Base-by-base conservation (phyloP, 495 filamentous ascomycete species). In the Platismatia glauca region DNA sequence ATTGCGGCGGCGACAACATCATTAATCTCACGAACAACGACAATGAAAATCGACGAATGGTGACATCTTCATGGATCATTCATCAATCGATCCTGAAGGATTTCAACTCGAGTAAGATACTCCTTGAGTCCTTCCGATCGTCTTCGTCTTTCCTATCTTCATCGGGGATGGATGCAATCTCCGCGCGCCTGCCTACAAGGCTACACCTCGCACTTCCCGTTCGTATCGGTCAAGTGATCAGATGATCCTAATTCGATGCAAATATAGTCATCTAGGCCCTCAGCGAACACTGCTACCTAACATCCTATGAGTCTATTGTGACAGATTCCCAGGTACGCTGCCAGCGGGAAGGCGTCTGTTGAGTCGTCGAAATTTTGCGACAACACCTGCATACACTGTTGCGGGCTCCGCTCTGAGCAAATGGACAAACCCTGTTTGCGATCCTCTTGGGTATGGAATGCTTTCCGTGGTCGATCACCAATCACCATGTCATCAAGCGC, bases 341-440 rank as follows among this genome's bases (percentile, higher is more conserved):
- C 43, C 43, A 24, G 39, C 15, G 39, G 37, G n/a, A 46, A 46
- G 43, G 43, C 43, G 9, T 24, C 43, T 46, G n/a, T 46, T n/a
- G 24, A 46, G 4, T 27, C 9, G 44, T 24, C n/a, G 11, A 31
- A 52, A 12, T 31, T 16, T 52, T 52, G 48, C 48, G 48, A 52
- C 24, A 18, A 15, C 6, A 22, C n/a, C 29, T 16, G n/a, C 24
- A 31, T 29, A 11, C 34, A n/a, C 35, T 13, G 48, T 39, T 35
- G 22, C 59, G 43, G 43, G 33, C 20, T 37, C 44, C 59, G 59
- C 46, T n/a, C 33, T 52, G 35, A 29, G 59, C 52, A 27, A 35
- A 33, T 39, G 46, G 44, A 34, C 44, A 29, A 60, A 55, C 59
- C 46, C 13, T 52, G 33, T 13, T 33, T 18, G 59, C 44, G 16